Evolutionary conservation across 805 yeast genomes (phyloP), one percentile per base, ranked within the genome.

Genomic region (Kodamaea leandrae): DNA sequence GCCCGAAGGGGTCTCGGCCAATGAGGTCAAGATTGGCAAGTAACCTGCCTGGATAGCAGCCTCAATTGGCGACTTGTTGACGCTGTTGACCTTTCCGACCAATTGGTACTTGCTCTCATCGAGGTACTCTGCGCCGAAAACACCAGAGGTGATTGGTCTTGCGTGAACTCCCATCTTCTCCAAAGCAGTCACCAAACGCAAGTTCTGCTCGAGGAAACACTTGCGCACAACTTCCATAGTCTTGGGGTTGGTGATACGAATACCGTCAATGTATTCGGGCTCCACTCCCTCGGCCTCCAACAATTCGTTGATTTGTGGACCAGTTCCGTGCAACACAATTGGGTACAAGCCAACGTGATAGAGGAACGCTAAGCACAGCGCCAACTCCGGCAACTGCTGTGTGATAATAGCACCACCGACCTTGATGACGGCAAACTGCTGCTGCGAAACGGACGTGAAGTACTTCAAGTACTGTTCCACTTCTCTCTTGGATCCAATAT

Each of bases 321-420:
- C 99, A 1, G 99, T 93, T 20, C 99, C 99, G 60, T 93, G 99
- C 44, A 93, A 76, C 7, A 93, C 96, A 47, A 93, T 89, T 18
- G 99, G 99, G 57, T 89, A 93, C 45, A 93, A 76, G 9, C 99
- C 99, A 38, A 93, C 96, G 59, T 93, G 99, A 71, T 93, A 93
- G 50, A 93, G 72, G 65, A 93, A 93, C 4, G 98, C 97, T 49
- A 93, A 73, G 57, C 97, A 90, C 1, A 96, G 86, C 0, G 99
- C 99, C 53, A 93, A 72, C 66, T 91, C 96, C 7, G 89, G 85
- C 48, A 93, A 70, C 55, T 91, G 93, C 53, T 93, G 95, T 35
- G 98, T 91, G 63, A 93, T 93, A 56, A 93, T 91, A 27, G 99
- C 99, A 49, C 99, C 99, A 29, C 99, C 99, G 32, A 93, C 99